phyloP scores from a whole-genome alignment of 257 asterid species.

The Solanum arcanum region DNA sequence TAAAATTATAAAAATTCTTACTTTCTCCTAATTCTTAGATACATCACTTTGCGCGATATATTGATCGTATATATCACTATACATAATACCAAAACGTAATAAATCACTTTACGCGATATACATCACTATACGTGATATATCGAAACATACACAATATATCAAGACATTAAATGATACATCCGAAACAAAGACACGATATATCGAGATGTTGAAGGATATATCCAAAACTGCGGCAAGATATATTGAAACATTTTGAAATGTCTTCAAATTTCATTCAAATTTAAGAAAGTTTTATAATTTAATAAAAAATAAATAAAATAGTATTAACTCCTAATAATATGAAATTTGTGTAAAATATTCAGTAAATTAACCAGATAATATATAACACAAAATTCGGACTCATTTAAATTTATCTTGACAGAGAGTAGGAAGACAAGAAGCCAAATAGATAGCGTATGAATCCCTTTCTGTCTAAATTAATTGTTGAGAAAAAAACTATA shows the following conservation, averaged over 20 bases:
- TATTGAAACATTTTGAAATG: no score
- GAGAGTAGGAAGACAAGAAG: neutral
- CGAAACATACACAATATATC: no score
- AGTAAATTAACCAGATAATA: neutral
- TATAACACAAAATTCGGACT: neutral
- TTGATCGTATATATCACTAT: neutral
- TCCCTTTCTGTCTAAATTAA: constrained; percentile 16
- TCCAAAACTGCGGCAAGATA: neutral
- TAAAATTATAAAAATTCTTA: no score
- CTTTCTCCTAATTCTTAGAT: neutral
- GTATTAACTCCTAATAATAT: no score
- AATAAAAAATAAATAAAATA: no score
- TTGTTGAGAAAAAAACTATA: neutral
- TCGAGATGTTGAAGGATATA: neutral
- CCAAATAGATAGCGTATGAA: constrained; percentile 26
- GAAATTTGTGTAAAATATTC: neutral
- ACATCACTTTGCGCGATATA: no score
- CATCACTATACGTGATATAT: no score
- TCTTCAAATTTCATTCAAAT: no score
- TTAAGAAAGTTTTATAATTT: no score
- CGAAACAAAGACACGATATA: no score
- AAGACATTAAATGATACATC: no score
- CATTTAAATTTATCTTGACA: neutral
- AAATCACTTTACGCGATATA: neutral
- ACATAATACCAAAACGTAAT: neutral